Conservation (phyloP, 139 green algal species). For the Tetradesmus obliquus region DNA sequence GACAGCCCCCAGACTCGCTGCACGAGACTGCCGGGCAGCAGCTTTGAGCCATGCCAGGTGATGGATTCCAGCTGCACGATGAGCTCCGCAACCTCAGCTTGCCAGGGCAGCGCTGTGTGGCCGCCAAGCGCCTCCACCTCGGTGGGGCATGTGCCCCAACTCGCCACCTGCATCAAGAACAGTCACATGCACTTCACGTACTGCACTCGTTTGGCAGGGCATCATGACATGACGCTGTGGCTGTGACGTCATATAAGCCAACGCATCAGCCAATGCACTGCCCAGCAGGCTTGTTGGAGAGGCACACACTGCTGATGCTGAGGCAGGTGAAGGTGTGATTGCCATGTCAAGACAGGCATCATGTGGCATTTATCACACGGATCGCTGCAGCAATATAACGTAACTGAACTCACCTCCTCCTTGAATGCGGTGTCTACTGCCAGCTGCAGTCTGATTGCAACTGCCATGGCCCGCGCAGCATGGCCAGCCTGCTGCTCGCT, state of each 20-base stretch:
- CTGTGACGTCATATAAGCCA: too few relatives aligned
- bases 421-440: not conserved
- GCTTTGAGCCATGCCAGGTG: not conserved
- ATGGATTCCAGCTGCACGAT: not conserved
- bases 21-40: not conserved
- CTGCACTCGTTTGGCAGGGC: too few relatives aligned
- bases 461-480: not conserved
- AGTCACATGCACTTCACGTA: not conserved
- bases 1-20: not conserved
- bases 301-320: not conserved
- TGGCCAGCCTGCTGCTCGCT: not conserved
- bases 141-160: not conserved
- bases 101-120: not conserved
- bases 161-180: not conserved
- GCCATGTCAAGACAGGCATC: too few relatives aligned
- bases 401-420: not conserved
- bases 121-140: not conserved
- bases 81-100: conserved; percentile 12
- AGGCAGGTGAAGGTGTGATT: too few relatives aligned
- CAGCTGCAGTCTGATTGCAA: not conserved
- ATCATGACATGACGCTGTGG: too few relatives aligned
- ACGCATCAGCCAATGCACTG: too few relatives aligned
- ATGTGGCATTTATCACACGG: too few relatives aligned
- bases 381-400: too few relatives aligned
- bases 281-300: not conserved